These are phyloP conservation scores for Meira miltonrushii DNA, from an alignment of 1,284 basidiomycete genomes.

Conservation along the genomic window DNA sequence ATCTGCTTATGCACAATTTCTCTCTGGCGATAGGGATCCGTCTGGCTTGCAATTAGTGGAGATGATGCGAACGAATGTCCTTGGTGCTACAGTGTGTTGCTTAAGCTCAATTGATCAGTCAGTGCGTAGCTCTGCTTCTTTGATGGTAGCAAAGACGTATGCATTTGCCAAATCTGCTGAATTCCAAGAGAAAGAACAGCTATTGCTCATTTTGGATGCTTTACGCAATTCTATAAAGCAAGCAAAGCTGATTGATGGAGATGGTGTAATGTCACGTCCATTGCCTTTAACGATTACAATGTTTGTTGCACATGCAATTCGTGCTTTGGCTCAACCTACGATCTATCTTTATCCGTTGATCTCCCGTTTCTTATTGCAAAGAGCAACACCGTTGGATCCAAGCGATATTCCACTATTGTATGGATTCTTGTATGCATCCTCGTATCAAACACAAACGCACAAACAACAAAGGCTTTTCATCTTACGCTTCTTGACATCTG, in stretches of 20 bases:
- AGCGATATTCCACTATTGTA: conserved; percentile 79
- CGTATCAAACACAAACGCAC: conserved; percentile 67
- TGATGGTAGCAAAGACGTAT: conserved; percentile 55
- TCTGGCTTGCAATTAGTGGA: conserved; percentile 75
- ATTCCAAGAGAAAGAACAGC: conserved; percentile 75
- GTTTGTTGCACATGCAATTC: conserved; percentile 72
- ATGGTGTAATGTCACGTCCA: conserved; percentile 46
- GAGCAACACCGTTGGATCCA: conserved; percentile 65
- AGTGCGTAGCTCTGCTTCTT: conserved; percentile 59
- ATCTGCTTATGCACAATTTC: conserved; percentile 64
- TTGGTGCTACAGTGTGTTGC: conserved; percentile 68
- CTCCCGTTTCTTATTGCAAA: conserved; percentile 75
- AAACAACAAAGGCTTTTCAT: conserved; percentile 76
- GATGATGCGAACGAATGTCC: conserved; percentile 72
- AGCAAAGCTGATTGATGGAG: too few relatives aligned
- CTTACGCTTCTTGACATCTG: conserved; percentile 75
- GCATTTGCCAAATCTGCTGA: conserved; percentile 58
- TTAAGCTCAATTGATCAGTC: conserved; percentile 65
- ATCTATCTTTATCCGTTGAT: conserved; percentile 74
- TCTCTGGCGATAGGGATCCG: conserved; percentile 57
- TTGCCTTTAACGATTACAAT: conserved; percentile 72
- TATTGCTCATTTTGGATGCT: conserved; percentile 68
- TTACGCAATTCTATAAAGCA: conserved; percentile 53
- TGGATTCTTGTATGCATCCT: conserved; percentile 70
- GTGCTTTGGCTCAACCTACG: conserved; percentile 70